These are phyloP conservation scores for Aleurites moluccanus DNA, from an alignment of 441 rosid species.

Conservation along the genomic window DNA sequence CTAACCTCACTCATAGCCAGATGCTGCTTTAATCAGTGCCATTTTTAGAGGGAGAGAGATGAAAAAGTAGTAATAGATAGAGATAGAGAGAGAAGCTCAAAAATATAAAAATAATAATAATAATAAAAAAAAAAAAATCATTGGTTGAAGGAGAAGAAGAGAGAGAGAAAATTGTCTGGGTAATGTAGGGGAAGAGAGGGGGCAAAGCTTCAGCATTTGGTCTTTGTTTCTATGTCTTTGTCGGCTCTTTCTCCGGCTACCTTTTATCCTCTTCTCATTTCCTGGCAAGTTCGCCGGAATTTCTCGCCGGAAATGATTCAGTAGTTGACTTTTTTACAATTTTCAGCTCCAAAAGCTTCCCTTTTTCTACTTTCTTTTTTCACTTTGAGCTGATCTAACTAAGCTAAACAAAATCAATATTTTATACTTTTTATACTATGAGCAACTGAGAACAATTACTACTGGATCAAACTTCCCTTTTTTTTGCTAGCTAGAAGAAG, in stretches of 20 bases:
- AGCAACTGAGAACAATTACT: background rate
- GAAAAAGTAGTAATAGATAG: background rate
- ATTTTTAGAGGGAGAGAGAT: background rate
- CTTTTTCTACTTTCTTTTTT: background rate
- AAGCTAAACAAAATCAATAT: background rate
- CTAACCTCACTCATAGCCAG: background rate
- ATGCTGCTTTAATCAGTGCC: background rate
- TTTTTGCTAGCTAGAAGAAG: background rate
- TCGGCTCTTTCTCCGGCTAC: conserved; percentile 18
- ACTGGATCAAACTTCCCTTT: background rate
- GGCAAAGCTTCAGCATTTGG: conserved; percentile 41
- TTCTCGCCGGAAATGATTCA: conserved; percentile 2
- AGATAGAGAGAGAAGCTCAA: background rate
- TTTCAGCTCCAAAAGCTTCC: background rate
- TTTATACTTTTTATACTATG: conserved; percentile 8
- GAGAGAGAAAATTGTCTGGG: conserved; percentile 36
- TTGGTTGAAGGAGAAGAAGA: conserved; percentile 15
- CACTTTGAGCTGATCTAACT: conserved; percentile 27
- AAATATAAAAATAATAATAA: background rate
- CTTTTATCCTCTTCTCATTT: background rate
- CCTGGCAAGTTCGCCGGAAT: conserved; percentile 13
- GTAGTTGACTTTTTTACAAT: background rate
- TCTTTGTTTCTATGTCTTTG: conserved; percentile 21
- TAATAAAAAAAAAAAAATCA: background rate
- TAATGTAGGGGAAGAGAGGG: conserved; percentile 43